Conservation (phyloP, 352 stramenopile genomes). For the Globisporangium carolinianum region DNA sequence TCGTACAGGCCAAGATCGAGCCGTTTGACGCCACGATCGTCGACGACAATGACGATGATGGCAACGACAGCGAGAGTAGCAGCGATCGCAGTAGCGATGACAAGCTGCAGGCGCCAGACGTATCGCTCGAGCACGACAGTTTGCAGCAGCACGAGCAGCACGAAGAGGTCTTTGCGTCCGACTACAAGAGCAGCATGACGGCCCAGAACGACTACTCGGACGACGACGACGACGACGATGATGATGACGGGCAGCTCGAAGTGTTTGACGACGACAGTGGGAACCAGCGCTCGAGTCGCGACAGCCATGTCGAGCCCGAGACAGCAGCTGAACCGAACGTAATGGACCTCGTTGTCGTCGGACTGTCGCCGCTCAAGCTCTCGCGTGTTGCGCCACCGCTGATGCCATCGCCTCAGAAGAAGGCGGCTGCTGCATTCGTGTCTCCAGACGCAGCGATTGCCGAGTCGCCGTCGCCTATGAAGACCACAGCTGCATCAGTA, state of each 20-base stretch:
- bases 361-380: constrained; percentile 28
- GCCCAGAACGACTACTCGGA: constrained; percentile 4
- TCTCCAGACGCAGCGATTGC: not conserved
- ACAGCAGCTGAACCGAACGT: not conserved
- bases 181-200: constrained; percentile 9
- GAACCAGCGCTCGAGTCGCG: constrained; percentile 14
- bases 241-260: constrained; percentile 36
- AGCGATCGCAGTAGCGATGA: not conserved
- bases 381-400: constrained; percentile 2
- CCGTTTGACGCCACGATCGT: constrained; percentile 14
- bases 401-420: constrained; percentile 8
- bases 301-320: constrained; percentile 1
- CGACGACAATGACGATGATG: constrained; percentile 15
- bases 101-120: not conserved
- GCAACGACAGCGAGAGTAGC: not conserved
- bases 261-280: constrained; percentile 24
- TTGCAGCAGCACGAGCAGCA: constrained; percentile 11
- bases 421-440: not conserved
- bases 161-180: constrained; percentile 16
- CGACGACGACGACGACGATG: constrained; percentile 13
- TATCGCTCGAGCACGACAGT: constrained; percentile 2
- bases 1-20: constrained; percentile 6
- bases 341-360: constrained; percentile 31
- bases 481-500: not conserved
- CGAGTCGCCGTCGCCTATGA: not conserved